A percentile compares a stretch with the other conserved stretches of the same genome.
Evolutionary conservation across 495 filamentous ascomycete species (phyloP).

Genomic region (Polyplosphaeria fusca): DNA sequence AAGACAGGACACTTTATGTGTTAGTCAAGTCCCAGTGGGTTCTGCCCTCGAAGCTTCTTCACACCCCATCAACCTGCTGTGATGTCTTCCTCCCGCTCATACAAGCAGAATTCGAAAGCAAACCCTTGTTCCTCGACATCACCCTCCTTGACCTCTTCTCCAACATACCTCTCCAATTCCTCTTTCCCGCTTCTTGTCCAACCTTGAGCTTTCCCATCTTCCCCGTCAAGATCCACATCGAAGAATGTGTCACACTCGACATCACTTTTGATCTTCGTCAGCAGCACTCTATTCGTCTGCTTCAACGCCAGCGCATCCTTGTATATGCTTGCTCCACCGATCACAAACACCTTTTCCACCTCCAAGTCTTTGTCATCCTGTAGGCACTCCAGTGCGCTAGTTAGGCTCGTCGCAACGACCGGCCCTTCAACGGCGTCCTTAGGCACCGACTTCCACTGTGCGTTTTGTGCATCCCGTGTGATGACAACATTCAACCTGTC

Average conservation of each 20-base stretch:
- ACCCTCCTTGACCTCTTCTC: constrained; percentile 53
- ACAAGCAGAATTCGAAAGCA: constrained; percentile 53
- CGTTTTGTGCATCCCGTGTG: constrained; percentile 47
- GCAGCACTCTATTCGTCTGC: constrained; percentile 49
- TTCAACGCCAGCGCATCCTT: constrained; percentile 54
- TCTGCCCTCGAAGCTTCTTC: too few species aligned
- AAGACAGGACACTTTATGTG: too few species aligned
- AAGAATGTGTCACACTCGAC: constrained; percentile 93
- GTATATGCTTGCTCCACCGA: constrained; percentile 89
- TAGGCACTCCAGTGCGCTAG: constrained; percentile 51
- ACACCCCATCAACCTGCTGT: too few species aligned
- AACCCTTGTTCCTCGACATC: constrained; percentile 55
- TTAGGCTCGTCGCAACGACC: constrained; percentile 55
- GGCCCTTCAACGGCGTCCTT: constrained; percentile 17
- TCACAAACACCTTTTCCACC: constrained; percentile 67
- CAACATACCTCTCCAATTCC: constrained; percentile 55
- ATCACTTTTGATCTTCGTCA: constrained; percentile 59
- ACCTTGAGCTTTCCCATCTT: constrained; percentile 34
- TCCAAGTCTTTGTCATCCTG: constrained; percentile 34
- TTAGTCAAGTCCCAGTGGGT: too few species aligned
- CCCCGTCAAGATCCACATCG: constrained; percentile 55
- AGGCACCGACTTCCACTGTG: constrained; percentile 33
- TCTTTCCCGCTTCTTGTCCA: constrained; percentile 52
- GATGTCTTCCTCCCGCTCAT: constrained; percentile 63
- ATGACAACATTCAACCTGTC: constrained; percentile 77